Conservation (phyloP, 2,329 filamentous ascomycete genomes). For the Fusarium sp. region DNA sequence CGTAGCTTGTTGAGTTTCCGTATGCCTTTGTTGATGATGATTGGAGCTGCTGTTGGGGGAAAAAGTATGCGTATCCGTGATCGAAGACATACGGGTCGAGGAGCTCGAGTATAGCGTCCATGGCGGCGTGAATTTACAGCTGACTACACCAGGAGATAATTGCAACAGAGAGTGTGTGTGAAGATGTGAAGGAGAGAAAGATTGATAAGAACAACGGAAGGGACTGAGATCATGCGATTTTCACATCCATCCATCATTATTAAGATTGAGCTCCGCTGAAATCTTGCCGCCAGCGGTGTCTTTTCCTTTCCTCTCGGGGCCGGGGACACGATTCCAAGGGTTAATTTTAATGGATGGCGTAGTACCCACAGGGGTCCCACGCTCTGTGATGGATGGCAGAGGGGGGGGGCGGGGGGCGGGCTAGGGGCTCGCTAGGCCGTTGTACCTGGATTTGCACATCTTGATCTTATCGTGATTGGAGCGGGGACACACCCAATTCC, state of each 20-base stretch:
- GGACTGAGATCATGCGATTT: conserved; percentile 18
- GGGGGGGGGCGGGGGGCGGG: neutral
- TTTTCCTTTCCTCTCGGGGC: neutral
- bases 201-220: conserved; percentile 13
- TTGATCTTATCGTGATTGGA: conserved; percentile 39
- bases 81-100: conserved; percentile 54
- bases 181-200: neutral
- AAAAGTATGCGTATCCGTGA: conserved; percentile 51
- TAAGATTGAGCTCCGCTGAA: conserved; percentile 22
- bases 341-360: conserved; percentile 19
- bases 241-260: conserved; percentile 8
- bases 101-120: conserved; percentile 53
- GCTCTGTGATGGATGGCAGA: neutral
- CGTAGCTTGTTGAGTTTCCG: conserved; percentile 27
- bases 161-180: neutral
- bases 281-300: conserved; percentile 16
- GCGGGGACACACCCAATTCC: conserved; percentile 16
- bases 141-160: neutral
- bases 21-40: neutral
- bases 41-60: conserved; percentile 42
- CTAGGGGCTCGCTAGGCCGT: conserved; percentile 9
- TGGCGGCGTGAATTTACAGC: neutral
- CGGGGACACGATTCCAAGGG: neutral
- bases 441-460: conserved; percentile 35
- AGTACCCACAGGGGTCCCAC: conserved; percentile 29